Conservation (phyloP, 2,329 filamentous ascomycete genomes). For the Scopulariopsis brevicaulis region DNA sequence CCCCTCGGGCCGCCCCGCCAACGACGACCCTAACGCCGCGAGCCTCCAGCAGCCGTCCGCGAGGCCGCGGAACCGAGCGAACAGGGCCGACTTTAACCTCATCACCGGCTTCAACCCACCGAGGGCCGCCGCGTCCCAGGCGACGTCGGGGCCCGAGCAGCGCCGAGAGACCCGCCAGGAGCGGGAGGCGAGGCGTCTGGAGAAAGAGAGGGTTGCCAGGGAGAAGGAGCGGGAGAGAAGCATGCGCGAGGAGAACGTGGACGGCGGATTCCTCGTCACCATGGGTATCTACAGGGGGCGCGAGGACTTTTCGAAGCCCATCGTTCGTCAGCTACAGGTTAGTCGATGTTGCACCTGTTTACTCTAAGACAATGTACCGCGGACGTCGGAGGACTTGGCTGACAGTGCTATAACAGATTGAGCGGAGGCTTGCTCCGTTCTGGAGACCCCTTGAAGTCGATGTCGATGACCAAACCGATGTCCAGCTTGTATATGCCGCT, state of each 20-base stretch:
- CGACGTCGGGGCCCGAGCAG: conserved; percentile 23
- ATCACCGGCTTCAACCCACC: background rate
- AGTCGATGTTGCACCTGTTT: conserved; percentile 9
- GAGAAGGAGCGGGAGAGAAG: conserved; percentile 82
- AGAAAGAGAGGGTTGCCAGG: conserved; percentile 66
- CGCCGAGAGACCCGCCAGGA: conserved; percentile 86
- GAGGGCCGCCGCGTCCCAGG: background rate
- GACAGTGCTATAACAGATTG: conserved; percentile 50
- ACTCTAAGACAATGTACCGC: too few relatives aligned
- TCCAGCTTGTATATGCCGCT: conserved; percentile 86
- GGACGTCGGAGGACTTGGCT: background rate
- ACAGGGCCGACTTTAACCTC: conserved; percentile 3
- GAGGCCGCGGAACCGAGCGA: background rate
- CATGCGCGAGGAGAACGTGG: conserved; percentile 82
- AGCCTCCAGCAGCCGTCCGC: background rate
- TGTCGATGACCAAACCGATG: conserved; percentile 79
- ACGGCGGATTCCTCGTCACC: conserved; percentile 90
- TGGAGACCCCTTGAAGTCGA: conserved; percentile 92
- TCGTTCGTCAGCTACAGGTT: conserved; percentile 87
- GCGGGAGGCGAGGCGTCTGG: conserved; percentile 73
- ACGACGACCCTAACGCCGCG: background rate
- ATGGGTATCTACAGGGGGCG: conserved; percentile 84
- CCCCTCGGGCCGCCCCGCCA: background rate
- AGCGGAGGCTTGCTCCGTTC: conserved; percentile 84
- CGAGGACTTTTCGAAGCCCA: conserved; percentile 85